Evolutionary conservation across 1,139 yeast species (phyloP).

Genomic region (Saccharomycopsis hybrid): DNA sequence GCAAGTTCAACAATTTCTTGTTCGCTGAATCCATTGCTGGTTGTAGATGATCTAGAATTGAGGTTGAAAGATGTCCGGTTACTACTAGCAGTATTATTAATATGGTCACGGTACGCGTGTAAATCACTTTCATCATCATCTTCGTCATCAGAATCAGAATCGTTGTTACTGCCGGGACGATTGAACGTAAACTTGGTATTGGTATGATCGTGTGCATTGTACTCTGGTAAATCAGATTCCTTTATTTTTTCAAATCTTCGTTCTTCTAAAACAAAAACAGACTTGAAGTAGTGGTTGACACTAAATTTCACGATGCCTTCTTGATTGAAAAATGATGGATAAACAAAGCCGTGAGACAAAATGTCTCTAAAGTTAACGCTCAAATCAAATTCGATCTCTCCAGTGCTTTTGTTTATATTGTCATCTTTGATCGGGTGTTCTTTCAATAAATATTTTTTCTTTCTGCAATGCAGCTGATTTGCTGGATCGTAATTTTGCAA

Average conservation of each 20-base stretch:
- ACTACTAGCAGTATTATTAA: no score
- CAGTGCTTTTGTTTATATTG: neutral
- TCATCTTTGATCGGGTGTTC: neutral
- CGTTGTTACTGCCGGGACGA: no score
- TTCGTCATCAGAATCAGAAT: neutral
- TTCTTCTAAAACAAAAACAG: constrained; percentile 3
- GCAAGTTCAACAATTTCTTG: no score
- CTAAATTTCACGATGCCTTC: constrained; percentile 1
- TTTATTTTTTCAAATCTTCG: neutral
- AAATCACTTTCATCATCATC: no score
- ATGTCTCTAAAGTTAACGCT: neutral
- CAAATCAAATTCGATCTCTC: neutral
- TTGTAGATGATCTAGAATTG: no score
- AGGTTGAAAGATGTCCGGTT: no score
- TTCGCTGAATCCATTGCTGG: no score
- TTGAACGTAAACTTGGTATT: no score
- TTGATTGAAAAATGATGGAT: constrained; percentile 8
- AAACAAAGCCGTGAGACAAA: neutral
- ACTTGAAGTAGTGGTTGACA: constrained; percentile 9
- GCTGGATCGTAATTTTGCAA: constrained; percentile 5
- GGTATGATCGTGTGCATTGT: no score
- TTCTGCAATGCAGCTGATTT: neutral
- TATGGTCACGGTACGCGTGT: no score
- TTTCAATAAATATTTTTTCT: constrained; percentile 3
- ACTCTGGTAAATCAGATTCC: no score